These are phyloP conservation scores for Davidsoniella australis DNA, from an alignment of 2,329 filamentous ascomycete genomes.

Conservation along the genomic window DNA sequence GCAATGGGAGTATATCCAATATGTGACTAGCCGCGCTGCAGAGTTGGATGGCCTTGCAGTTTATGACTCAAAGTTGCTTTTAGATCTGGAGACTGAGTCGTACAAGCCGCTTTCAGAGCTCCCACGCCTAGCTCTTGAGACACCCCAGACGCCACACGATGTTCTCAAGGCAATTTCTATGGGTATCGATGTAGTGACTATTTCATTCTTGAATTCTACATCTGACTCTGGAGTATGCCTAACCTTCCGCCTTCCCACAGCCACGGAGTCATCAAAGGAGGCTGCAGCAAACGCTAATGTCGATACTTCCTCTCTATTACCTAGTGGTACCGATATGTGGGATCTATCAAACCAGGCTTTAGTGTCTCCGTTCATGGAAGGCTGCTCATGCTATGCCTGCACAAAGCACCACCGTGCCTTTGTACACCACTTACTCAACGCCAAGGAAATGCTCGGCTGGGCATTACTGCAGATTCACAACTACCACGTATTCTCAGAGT, in stretches of 20 bases:
- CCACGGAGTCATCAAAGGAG: constrained; percentile 8
- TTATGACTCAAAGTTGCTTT: constrained; percentile 55
- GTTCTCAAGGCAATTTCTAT: constrained; percentile 58
- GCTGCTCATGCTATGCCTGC: constrained; percentile 72
- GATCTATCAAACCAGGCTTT: constrained; percentile 41
- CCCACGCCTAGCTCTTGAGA: constrained; percentile 58
- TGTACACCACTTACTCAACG: constrained; percentile 68
- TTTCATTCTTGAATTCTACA: constrained; percentile 55
- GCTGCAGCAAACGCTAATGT: constrained; percentile 6
- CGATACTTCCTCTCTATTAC: constrained; percentile 15
- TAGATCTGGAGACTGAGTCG: constrained; percentile 32
- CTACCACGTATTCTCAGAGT: constrained; percentile 50
- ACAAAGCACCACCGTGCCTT: constrained; percentile 71
- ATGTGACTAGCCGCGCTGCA: constrained; percentile 44
- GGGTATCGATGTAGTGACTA: constrained; percentile 63
- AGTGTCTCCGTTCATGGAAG: constrained; percentile 40
- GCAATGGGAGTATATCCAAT: constrained; percentile 66
- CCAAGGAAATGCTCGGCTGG: constrained; percentile 96
- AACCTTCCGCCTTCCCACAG: constrained; percentile 53
- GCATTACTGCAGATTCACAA: constrained; percentile 86
- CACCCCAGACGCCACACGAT: constrained; percentile 54
- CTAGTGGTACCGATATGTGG: constrained; percentile 72
- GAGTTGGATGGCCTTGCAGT: constrained; percentile 54
- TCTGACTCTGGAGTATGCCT: constrained; percentile 80
- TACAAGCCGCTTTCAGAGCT: constrained; percentile 37